Percentiles rank a stretch among this genome's conserved stretches.
phyloP scores from a whole-genome alignment of 768 basidiomycete genomes.

The Boletus rufocinnamomeus region DNA sequence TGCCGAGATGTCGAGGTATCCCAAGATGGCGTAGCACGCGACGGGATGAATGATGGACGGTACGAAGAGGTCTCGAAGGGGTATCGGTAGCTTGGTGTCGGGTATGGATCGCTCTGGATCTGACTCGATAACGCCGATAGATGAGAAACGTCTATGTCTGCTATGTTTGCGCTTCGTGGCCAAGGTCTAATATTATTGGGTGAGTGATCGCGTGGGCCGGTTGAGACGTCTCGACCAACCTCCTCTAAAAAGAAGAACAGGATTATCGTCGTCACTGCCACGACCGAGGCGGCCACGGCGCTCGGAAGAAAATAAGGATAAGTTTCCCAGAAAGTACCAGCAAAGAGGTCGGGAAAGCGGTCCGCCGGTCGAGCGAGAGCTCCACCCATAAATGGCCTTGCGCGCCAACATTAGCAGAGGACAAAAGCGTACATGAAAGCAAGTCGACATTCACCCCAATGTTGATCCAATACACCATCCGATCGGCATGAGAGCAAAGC shows the following conservation, averaged over 20 bases:
- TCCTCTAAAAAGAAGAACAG: slow-evolving; percentile 55
- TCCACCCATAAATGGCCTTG: slow-evolving; percentile 50
- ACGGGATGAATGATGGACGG: slow-evolving; percentile 37
- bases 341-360: slow-evolving; percentile 50
- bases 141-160: not conserved
- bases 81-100: slow-evolving; percentile 34
- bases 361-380: slow-evolving; percentile 54
- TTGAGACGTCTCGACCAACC: slow-evolving; percentile 27
- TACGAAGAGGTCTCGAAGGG: slow-evolving; percentile 43
- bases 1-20: slow-evolving; percentile 41
- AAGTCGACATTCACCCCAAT: slow-evolving; percentile 33
- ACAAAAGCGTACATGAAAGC: not conserved
- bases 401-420: not conserved
- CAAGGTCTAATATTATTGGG: slow-evolving; percentile 10
- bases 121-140: not conserved
- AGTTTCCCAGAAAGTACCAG: slow-evolving; percentile 46
- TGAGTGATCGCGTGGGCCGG: slow-evolving; percentile 5
- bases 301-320: slow-evolving; percentile 70
- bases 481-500: slow-evolving; percentile 32
- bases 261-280: slow-evolving; percentile 46
- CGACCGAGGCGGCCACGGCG: slow-evolving; percentile 55
- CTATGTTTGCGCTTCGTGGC: slow-evolving; percentile 6
- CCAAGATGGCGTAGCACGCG: slow-evolving; percentile 35
- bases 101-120: slow-evolving; percentile 10
- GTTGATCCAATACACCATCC: slow-evolving; percentile 36